phyloP scores from a whole-genome alignment of 2,329 filamentous ascomycete species.

The Mariannaea elegans region DNA sequence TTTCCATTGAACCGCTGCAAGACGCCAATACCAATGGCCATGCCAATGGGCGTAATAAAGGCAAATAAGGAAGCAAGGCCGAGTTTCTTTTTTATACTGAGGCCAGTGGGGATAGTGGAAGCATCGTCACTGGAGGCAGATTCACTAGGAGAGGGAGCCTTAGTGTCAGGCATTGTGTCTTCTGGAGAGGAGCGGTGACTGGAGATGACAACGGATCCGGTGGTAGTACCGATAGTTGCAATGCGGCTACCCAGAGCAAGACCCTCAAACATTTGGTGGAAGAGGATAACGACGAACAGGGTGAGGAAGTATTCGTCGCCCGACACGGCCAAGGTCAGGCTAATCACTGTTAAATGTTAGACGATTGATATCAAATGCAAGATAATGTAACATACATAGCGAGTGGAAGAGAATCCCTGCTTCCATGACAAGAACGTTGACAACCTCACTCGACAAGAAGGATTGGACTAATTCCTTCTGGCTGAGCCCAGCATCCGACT shows the following conservation, averaged over 20 bases:
- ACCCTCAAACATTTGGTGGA: slow-evolving; percentile 83
- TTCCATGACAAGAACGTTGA: slow-evolving; percentile 76
- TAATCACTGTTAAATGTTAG: slow-evolving; percentile 60
- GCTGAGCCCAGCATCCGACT: slow-evolving; percentile 37
- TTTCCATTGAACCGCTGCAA: slow-evolving; percentile 78
- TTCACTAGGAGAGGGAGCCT: slow-evolving; percentile 38
- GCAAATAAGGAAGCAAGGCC: slow-evolving; percentile 71
- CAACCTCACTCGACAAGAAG: slow-evolving; percentile 54
- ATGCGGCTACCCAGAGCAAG: slow-evolving; percentile 78
- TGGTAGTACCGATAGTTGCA: slow-evolving; percentile 60
- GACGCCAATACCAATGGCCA: slow-evolving; percentile 82
- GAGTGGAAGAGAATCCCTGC: slow-evolving; percentile 80
- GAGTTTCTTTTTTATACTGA: slow-evolving; percentile 61
- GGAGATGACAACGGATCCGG: slow-evolving; percentile 28
- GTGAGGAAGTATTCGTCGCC: slow-evolving; percentile 65
- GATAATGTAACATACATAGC: slow-evolving; percentile 57
- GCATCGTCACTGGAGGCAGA: slow-evolving; percentile 26
- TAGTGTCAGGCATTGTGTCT: slow-evolving; percentile 33
- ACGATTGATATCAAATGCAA: background rate
- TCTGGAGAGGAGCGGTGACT: slow-evolving; percentile 33
- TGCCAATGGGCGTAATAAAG: slow-evolving; percentile 78
- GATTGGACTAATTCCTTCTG: slow-evolving; percentile 36
- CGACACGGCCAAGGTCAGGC: slow-evolving; percentile 69
- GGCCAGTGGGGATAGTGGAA: slow-evolving; percentile 20
- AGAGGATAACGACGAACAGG: slow-evolving; percentile 74